Conservation (phyloP, 176 grass and related monocot species). For the Typha latifolia region DNA sequence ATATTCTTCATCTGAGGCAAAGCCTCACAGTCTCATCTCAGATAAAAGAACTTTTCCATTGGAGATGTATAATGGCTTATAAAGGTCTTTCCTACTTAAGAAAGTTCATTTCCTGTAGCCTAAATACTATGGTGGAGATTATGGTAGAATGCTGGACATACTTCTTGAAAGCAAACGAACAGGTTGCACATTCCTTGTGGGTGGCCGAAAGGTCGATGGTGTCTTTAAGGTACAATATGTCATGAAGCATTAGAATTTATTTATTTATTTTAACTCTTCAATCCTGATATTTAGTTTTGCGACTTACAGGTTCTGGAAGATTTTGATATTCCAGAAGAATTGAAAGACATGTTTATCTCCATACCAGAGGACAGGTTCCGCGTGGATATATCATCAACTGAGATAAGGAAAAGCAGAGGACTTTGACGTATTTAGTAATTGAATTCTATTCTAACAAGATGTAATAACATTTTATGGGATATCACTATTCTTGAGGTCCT, state of each 20-base stretch:
- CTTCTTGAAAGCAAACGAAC: conserved; percentile 83
- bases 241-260: background rate
- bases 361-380: conserved; percentile 72
- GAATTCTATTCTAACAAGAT: background rate
- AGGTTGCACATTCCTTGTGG: conserved; percentile 77
- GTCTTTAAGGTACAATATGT: conserved; percentile 75
- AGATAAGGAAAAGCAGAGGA: conserved; percentile 47
- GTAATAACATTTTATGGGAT: background rate
- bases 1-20: background rate
- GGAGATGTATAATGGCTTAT: too few relatives aligned
- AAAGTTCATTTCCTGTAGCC: conserved; percentile 32
- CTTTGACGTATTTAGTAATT: conserved; percentile 21
- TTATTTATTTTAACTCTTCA: background rate
- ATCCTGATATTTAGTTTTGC: conserved; percentile 9
- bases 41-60: background rate
- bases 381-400: conserved; percentile 75
- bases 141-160: conserved; percentile 71
- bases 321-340: conserved; percentile 61
- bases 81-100: background rate
- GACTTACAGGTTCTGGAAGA: conserved; percentile 61
- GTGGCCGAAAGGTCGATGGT: conserved; percentile 76
- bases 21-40: background rate
- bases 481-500: background rate
- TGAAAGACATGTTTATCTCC: conserved; percentile 73
- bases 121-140: conserved; percentile 82